Base-by-base conservation (phyloP, 768 basidiomycete species). In the Lentinus brumalis region DNA sequence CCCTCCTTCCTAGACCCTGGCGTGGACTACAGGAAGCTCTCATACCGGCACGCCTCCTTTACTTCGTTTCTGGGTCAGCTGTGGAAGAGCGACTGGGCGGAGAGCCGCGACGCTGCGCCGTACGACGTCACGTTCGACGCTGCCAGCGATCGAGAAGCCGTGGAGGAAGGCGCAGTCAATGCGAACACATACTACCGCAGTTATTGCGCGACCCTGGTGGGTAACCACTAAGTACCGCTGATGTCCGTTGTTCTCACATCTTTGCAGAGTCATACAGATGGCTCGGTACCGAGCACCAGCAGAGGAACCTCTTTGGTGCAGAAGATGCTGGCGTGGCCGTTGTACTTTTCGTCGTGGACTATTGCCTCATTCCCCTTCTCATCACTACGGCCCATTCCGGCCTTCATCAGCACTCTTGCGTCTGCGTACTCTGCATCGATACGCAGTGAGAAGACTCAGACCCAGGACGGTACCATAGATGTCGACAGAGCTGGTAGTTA, bases 41-140 rank as follows among this genome's bases (percentile, higher is more conserved):
- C 80, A 1, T 81, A 71, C 61, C 66, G 67, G n/a, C 74, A 81
- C 26, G 67, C 71, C 6, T 76, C 78, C 1, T 62, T 78, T 47
- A 0, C 50, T 10, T 56, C 67, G 0, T 70, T 81, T 18, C 46
- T 80, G 29, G 66, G 67, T 18, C 76, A 80, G 35, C 66, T 84
- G 10, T 76, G 78, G 75, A 74, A 70, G 57, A 82, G 79, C 57
- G 79, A 81, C 15, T 84, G 82, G 82, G 80, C 80, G 0, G 77
- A 77, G 59, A 75, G 79, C 39, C 65, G 70, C 10, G 83, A 85
- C 62, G 77, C 77, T 1, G 71, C 78, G 8, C 79, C 81, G 0
- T 82, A 74, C 56, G 82, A 83, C 56, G 74, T 75, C 26, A 83
- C 82, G 3, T 82, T 81, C 55, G 70, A 77, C 50, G 78, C 79